Conservation (phyloP, 331 rosid species). For the Malus hybrid region DNA sequence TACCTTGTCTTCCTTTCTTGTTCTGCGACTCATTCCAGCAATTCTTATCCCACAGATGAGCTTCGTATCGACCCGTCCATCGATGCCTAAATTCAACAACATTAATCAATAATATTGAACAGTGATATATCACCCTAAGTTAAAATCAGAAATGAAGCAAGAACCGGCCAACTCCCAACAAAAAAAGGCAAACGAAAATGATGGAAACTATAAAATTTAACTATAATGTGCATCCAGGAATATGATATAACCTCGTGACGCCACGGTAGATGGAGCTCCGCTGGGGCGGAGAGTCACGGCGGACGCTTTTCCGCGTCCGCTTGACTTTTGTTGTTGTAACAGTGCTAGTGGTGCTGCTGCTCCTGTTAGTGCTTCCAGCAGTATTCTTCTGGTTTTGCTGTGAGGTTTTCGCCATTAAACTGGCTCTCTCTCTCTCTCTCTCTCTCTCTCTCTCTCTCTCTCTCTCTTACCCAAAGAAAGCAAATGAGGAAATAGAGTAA, state of each 20-base stretch:
- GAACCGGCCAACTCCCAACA: neutral
- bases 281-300: constrained; percentile 60
- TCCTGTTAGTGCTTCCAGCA: neutral
- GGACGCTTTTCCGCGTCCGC: constrained; percentile 60
- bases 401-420: constrained; percentile 61
- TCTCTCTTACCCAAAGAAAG: neutral
- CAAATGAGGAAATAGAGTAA: neutral
- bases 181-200: neutral
- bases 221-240: neutral
- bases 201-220: neutral
- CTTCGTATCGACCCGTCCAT: constrained; percentile 95
- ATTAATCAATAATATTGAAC: neutral
- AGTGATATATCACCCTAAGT: neutral
- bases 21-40: constrained; percentile 85
- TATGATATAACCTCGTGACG: constrained; percentile 58
- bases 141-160: neutral
- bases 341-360: neutral
- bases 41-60: constrained; percentile 97
- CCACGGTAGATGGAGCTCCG: constrained; percentile 82
- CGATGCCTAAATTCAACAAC: constrained; percentile 50
- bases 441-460: too few relatives aligned
- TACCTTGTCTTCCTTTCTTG: constrained; percentile 97
- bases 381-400: constrained; percentile 28
- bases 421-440: neutral
- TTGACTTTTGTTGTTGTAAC: constrained; percentile 17